phyloP scores from a whole-genome alignment of 495 filamentous ascomycete genomes.

The Choiromyces venosus region DNA sequence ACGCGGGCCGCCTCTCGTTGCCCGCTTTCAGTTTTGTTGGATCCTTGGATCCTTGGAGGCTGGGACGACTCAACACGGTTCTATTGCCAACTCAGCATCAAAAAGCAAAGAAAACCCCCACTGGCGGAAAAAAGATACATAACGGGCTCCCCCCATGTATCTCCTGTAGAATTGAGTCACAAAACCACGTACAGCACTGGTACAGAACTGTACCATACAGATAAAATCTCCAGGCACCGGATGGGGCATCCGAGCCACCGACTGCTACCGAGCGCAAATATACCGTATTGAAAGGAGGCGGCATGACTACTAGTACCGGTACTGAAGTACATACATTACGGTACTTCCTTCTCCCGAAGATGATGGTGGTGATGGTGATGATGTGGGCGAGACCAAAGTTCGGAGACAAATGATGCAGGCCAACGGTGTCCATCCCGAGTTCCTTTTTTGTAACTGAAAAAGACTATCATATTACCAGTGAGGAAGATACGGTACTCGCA shows the following conservation, averaged over 20 bases:
- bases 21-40: neutral
- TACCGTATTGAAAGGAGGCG: neutral
- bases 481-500: neutral
- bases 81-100: neutral
- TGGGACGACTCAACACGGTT: neutral
- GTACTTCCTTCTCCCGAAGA: neutral
- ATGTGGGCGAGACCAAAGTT: neutral
- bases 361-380: neutral
- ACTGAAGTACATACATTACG: neutral
- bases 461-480: neutral
- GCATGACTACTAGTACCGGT: neutral
- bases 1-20: neutral
- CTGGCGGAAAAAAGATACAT: neutral
- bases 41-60: conserved; percentile 1
- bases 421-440: neutral
- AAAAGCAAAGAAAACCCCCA: conserved; percentile 3
- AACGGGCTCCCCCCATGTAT: neutral
- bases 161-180: neutral
- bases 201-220: neutral
- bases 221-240: neutral
- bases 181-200: neutral
- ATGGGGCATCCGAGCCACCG: neutral
- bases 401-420: neutral
- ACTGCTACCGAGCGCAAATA: neutral
- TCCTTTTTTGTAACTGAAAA: neutral